These are phyloP conservation scores for Bothriochloa decipiens DNA, from an alignment of 176 grass and related monocot genomes.

Conservation along the genomic window DNA sequence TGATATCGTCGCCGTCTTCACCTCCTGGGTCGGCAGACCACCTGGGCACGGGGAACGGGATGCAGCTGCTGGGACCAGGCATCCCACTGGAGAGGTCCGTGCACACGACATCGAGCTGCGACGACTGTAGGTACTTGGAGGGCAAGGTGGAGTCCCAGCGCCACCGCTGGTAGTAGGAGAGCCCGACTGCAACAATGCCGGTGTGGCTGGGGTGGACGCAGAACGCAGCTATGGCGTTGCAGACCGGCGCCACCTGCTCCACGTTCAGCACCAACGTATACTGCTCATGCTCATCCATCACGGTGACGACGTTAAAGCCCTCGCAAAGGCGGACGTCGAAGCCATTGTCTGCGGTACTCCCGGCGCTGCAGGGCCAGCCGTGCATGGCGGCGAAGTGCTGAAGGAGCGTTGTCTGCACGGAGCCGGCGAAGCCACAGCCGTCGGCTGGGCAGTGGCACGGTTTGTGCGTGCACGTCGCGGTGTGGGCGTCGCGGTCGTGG, in stretches of 20 bases:
- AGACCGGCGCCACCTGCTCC: too few species aligned
- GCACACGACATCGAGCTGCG: background rate
- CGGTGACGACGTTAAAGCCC: too few species aligned
- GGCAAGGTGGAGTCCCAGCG: too few species aligned
- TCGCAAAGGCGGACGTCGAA: background rate
- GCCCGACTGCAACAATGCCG: too few species aligned
- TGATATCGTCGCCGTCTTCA: too few species aligned
- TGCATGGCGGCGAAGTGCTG: background rate
- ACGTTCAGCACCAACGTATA: too few species aligned
- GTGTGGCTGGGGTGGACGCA: too few species aligned
- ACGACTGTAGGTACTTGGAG: background rate
- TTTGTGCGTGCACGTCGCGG: background rate
- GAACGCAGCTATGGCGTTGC: too few species aligned
- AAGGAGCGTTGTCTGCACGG: background rate
- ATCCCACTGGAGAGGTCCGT: slow-evolving; percentile 11
- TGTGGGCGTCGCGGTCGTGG: background rate
- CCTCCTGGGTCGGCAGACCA: too few species aligned
- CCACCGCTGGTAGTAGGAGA: too few species aligned
- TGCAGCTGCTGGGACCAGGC: background rate
- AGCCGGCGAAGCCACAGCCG: background rate
- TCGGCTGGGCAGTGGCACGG: background rate
- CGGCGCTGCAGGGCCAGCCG: background rate
- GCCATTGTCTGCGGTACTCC: rapidly evolving
- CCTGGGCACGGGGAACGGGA: too few species aligned
- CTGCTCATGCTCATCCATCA: rapidly evolving